A percentile compares a stretch with the other conserved stretches of the same genome.
phyloP scores from a whole-genome alignment of 768 basidiomycete genomes.

The Boletus speciosus region DNA sequence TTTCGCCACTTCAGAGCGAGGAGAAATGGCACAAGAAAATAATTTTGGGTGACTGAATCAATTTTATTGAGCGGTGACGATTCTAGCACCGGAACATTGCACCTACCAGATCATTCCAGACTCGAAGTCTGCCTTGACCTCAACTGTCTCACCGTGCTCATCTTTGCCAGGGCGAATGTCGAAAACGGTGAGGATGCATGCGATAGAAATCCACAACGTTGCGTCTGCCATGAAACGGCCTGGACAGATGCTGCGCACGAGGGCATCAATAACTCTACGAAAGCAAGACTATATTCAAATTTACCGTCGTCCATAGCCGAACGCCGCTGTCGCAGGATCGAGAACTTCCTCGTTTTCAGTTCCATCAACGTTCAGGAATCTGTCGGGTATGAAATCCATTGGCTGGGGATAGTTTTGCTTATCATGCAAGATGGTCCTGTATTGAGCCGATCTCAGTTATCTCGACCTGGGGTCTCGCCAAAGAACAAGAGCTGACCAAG shows the following conservation, averaged over 20 bases:
- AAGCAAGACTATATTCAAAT: not conserved
- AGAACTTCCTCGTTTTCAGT: slow-evolving; percentile 30
- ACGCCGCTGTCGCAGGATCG: slow-evolving; percentile 30
- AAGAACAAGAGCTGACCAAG: slow-evolving; percentile 40
- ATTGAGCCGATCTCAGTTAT: slow-evolving; percentile 4
- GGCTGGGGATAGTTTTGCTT: slow-evolving; percentile 33
- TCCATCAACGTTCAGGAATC: slow-evolving; percentile 38
- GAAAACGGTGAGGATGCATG: slow-evolving; percentile 29
- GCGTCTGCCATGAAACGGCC: slow-evolving; percentile 44
- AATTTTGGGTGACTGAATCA: slow-evolving; percentile 28
- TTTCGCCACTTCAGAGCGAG: slow-evolving; percentile 28
- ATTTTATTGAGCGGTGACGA: slow-evolving; percentile 1
- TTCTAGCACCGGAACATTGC: not conserved
- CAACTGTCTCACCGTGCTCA: slow-evolving; percentile 12
- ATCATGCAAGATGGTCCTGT: slow-evolving; percentile 40
- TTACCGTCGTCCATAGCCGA: slow-evolving; percentile 38
- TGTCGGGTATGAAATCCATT: slow-evolving; percentile 35
- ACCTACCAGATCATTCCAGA: slow-evolving; percentile 32
- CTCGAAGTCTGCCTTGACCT: slow-evolving; percentile 23
- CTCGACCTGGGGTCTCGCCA: not conserved
- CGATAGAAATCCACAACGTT: slow-evolving; percentile 35
- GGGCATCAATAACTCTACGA: not conserved
- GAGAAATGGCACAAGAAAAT: slow-evolving; percentile 29
- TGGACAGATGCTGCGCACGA: slow-evolving; percentile 36
- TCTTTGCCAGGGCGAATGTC: slow-evolving; percentile 23